Conservation (phyloP, 345 rosid species). For the Sonneratia alba region DNA sequence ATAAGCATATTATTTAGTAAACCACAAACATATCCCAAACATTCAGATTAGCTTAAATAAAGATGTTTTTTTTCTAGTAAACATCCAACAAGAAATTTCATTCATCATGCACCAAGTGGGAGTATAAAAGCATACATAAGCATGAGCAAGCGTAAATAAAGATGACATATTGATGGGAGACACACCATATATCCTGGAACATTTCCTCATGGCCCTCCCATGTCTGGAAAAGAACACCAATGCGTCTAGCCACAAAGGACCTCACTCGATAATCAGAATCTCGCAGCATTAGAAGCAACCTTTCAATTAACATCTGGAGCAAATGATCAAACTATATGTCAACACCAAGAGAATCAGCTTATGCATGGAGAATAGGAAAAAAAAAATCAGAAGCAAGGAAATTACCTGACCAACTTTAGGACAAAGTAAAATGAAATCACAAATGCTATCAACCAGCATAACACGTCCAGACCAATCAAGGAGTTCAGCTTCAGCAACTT, state of each 20-base stretch:
- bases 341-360: neutral
- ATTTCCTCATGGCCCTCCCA: constrained; percentile 97
- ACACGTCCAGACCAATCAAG: constrained; percentile 84
- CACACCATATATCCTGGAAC: constrained; percentile 84
- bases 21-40: neutral
- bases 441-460: constrained; percentile 63
- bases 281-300: constrained; percentile 49
- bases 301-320: constrained; percentile 69
- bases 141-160: neutral
- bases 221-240: constrained; percentile 84
- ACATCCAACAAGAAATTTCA: too few relatives aligned
- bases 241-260: constrained; percentile 46
- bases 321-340: neutral
- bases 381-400: neutral
- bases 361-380: neutral
- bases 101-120: too few relatives aligned
- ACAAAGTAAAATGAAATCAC: constrained; percentile 50
- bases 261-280: constrained; percentile 93
- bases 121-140: too few relatives aligned
- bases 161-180: constrained; percentile 11
- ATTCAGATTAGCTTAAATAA: neutral
- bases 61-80: neutral
- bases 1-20: neutral
- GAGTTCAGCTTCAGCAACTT: constrained; percentile 63
- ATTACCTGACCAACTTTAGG: constrained; percentile 82